Evolutionary conservation across 352 stramenopile genomes (phyloP), one percentile per base, ranked within the genome.

Genomic region (Globisporangium takayamanum): DNA sequence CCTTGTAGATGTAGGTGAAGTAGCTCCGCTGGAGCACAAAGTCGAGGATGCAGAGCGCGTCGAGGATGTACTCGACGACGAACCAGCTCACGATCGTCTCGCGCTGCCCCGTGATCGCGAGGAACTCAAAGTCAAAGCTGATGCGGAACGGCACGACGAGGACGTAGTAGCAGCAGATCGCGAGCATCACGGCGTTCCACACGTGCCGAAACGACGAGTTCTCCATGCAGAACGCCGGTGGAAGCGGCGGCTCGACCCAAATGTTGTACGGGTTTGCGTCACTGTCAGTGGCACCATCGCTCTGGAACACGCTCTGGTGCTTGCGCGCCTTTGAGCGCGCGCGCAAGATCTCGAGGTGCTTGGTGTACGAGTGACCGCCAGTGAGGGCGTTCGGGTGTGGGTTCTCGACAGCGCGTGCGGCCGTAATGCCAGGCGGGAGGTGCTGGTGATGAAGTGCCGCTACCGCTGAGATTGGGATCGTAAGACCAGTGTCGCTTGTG

Each of bases 101-200:
- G 6, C 5, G n/a, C 36, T 53, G 58, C 3, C 8, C 50, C 14
- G 45, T 39, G 11, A 11, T 37, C 11, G 50, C 63, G 50, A 76
- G 50, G n/a, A 62, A 63, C 37, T 71, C 63, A 45, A 64, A 68
- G 15, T 58, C 48, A 41, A 74, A 76, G 41, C 62, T 67, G 12
- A 61, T 67, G 2, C 69, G 69, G 50, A 76, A 74, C 14, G 66
- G 66, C 25, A 76, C 45, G 16, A 74, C 57, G n/a, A 74, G 41
- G 2, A 65, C 55, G 53, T 64, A 76, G 50, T 76, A 76, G 11
- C 62, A 59, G 36, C 64, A 73, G n/a, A 69, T 63, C 3, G 12
- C 10, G 20, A 72, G 51, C 66, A 77, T 77, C 4, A 72, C n/a
- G 16, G 45, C 30, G 26, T 72, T 53, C 69, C 69, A 77, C 5